Conservation (phyloP, 495 filamentous ascomycete species). For the Penicillium crystallinum region DNA sequence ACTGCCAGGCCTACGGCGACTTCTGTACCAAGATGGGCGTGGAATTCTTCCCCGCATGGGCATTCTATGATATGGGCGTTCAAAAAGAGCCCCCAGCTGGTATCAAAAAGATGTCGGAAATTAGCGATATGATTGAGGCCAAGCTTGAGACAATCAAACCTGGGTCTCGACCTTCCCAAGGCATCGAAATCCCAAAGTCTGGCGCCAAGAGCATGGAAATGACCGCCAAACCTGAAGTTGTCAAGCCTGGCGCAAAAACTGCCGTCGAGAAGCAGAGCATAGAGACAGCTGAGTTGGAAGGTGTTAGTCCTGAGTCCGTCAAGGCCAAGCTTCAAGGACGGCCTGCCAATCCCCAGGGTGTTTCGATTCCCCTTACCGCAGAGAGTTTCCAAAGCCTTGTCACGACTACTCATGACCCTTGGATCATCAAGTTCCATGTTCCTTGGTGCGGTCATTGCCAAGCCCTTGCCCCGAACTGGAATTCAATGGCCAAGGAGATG, state of each 20-base stretch:
- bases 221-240: constrained; percentile 39
- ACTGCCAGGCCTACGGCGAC: constrained; percentile 77
- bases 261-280: constrained; percentile 8
- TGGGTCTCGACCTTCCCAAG: constrained; percentile 64
- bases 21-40: constrained; percentile 64
- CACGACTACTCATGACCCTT: constrained; percentile 81
- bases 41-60: constrained; percentile 63
- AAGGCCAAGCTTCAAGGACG: constrained; percentile 39
- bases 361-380: constrained; percentile 67
- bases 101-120: constrained; percentile 50
- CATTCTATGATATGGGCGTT: constrained; percentile 79
- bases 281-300: constrained; percentile 25
- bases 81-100: constrained; percentile 56
- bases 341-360: constrained; percentile 67
- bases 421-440: constrained; percentile 98
- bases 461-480: constrained; percentile 85
- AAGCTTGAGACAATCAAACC: constrained; percentile 72
- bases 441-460: constrained; percentile 97
- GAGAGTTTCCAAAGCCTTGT: constrained; percentile 85
- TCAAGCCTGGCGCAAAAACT: constrained; percentile 40
- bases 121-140: constrained; percentile 70
- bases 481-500: constrained; percentile 84
- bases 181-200: constrained; percentile 56
- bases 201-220: constrained; percentile 48
- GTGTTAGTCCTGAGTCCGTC: constrained; percentile 18